phyloP scores from a whole-genome alignment of 73 alveolate genomes.

The Effrenium voratum region DNA sequence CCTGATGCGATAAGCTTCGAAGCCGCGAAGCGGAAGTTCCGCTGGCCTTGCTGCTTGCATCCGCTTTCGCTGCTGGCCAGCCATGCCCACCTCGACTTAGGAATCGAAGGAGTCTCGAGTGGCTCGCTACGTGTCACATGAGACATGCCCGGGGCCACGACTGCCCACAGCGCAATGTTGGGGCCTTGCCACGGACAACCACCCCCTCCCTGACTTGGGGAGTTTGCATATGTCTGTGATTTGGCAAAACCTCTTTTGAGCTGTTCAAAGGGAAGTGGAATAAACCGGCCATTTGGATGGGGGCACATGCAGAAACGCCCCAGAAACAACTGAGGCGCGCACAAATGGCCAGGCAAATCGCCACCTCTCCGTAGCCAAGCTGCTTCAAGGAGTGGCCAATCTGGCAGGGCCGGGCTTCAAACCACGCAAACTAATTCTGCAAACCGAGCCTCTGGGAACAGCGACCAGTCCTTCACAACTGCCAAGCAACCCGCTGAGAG shows the following conservation, averaged over 20 bases:
- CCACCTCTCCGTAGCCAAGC: constrained; percentile 46
- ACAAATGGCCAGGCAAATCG: constrained; percentile 30
- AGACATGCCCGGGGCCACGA: too few relatives aligned
- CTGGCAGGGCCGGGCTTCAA: background rate
- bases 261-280: too few relatives aligned
- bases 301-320: too few relatives aligned
- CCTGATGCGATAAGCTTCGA: too few relatives aligned
- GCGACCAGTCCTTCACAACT: constrained; percentile 63
- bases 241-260: too few relatives aligned
- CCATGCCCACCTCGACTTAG: constrained; percentile 10
- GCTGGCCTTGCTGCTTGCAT: constrained; percentile 42
- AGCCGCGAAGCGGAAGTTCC: too few relatives aligned
- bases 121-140: background rate
- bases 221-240: too few relatives aligned
- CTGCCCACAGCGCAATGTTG: constrained; percentile 8
- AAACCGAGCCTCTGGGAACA: constrained; percentile 29
- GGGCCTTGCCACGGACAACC: background rate
- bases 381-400: background rate
- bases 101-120: background rate
- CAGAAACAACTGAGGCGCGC: background rate
- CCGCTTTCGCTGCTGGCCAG: constrained; percentile 18
- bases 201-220: too few relatives aligned
- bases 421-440: background rate
- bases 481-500: too few relatives aligned
- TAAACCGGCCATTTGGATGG: too few relatives aligned